Base-by-base conservation (phyloP, 139 green algal species). In the Tetraselmis chui region DNA sequence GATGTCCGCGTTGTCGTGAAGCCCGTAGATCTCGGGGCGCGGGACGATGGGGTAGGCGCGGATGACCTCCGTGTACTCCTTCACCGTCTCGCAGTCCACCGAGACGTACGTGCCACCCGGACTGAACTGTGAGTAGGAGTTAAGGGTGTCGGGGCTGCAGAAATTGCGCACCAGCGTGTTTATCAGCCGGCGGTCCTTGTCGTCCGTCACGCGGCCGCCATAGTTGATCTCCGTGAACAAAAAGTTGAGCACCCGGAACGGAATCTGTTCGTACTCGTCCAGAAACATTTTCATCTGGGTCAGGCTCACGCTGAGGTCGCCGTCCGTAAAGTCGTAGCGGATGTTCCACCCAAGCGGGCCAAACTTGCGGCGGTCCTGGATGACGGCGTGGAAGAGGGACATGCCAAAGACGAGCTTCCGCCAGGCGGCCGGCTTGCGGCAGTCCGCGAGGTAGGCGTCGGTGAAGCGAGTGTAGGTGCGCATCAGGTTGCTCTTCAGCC, bases 241-340 rank as follows among this genome's bases (percentile, higher is more conserved):
- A 29, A 90, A 85, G 24, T 82, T 82, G 30, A 90, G 84, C 25
- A 90, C 87, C 29, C 80, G 31, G 80, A 83, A 89, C 5, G 87
- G 87, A 29, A 90, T 84, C 28, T 83, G 77, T 11, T 88, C 79
- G 81, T 89, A 92, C 32, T 91, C 83, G 45, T 88, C 77, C 2
- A 91, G 85, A 76, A 88, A 88, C 84, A 91, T 87, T n/a, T 85
- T 79, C 78, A 90, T 91, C 85, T 92, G 90, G 24, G 87, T 90
- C 45, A 90, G 84, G 29, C 85, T 91, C 31, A 93, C 85, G 1
- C 31, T 59, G 30, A 92, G 77, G 87, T 92, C 89, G 45, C 89
- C 89, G 74, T 92, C 89, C 32, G 89, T 92, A 82, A 92, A 92
- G 80, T 90, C 88, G 81, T 92, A 92, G 30, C 89, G 81, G 83